A percentile compares a stretch with the other conserved stretches of the same genome.
These are phyloP conservation scores for Simmondsia chinensis DNA, from an alignment of 148 eudicot species.

Conservation along the genomic window DNA sequence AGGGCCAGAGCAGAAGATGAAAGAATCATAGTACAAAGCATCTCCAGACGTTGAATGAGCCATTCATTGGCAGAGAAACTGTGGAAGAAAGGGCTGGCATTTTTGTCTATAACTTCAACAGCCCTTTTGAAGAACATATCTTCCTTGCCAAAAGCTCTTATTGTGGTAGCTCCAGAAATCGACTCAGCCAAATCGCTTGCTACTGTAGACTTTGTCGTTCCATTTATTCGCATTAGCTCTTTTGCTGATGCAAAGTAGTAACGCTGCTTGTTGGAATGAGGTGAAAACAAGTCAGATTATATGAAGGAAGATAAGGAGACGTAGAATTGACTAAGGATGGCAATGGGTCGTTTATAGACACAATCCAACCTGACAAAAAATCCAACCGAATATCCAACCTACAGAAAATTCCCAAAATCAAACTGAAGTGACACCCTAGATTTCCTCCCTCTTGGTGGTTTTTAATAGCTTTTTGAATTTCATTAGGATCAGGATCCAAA, in stretches of 20 bases:
- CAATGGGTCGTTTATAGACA: no score
- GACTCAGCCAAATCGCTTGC: constrained; percentile 52
- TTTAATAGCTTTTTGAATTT: no score
- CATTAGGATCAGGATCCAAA: no score
- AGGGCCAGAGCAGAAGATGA: constrained; percentile 37
- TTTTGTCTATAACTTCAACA: constrained; percentile 32
- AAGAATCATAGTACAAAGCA: constrained; percentile 31
- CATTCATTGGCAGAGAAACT: constrained; percentile 49
- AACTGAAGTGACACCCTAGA: no score
- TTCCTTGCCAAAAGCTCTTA: constrained; percentile 55
- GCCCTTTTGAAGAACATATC: constrained; percentile 30
- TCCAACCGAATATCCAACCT: no score
- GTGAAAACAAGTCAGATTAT: background rate
- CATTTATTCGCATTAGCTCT: constrained; percentile 56
- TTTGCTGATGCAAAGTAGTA: constrained; percentile 47
- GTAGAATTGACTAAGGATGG: no score
- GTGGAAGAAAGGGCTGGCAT: constrained; percentile 44
- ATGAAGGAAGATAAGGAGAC: background rate
- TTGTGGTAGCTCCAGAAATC: constrained; percentile 44
- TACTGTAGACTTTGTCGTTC: constrained; percentile 49
- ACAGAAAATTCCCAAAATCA: no score
- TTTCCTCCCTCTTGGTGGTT: no score
- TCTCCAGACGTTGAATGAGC: constrained; percentile 52
- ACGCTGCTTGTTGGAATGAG: constrained; percentile 16
- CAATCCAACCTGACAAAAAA: no score